Conservation (phyloP, 108 stramenopile genomes). For the Parmales sp. region DNA sequence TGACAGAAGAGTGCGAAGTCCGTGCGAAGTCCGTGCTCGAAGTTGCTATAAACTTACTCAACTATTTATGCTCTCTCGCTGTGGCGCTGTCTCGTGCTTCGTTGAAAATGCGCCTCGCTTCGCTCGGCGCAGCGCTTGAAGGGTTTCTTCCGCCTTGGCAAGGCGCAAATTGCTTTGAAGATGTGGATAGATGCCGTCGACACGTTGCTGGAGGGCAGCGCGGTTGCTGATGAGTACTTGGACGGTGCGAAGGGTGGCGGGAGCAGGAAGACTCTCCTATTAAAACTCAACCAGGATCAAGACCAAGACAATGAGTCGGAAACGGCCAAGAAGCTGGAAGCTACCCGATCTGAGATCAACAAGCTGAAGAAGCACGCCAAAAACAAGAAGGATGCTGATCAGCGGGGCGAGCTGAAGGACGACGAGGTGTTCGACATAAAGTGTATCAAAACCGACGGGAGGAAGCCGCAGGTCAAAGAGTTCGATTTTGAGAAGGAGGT, state of each 20-base stretch:
- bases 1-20: not conserved
- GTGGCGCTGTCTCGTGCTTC: no score
- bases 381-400: no score
- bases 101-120: no score
- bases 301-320: no score
- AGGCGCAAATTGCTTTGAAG: constrained; percentile 46
- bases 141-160: constrained; percentile 65
- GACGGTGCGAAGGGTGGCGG: not conserved
- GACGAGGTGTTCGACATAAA: no score
- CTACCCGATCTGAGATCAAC: no score
- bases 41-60: constrained; percentile 2
- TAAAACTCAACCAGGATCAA: no score
- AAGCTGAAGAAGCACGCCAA: no score
- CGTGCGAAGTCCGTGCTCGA: not conserved
- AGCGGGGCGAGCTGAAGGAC: no score
- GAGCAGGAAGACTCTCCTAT: not conserved
- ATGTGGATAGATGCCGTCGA: constrained; percentile 35
- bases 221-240: not conserved
- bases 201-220: constrained; percentile 21
- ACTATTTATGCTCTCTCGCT: constrained; percentile 59
- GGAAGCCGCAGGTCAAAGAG: constrained; percentile 17
- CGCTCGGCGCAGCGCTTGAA: no score
- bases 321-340: no score
- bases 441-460: not conserved
- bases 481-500: constrained; percentile 47